These are phyloP conservation scores for Aspergillus uvarum DNA, from an alignment of 2,329 filamentous ascomycete genomes.

Conservation along the genomic window DNA sequence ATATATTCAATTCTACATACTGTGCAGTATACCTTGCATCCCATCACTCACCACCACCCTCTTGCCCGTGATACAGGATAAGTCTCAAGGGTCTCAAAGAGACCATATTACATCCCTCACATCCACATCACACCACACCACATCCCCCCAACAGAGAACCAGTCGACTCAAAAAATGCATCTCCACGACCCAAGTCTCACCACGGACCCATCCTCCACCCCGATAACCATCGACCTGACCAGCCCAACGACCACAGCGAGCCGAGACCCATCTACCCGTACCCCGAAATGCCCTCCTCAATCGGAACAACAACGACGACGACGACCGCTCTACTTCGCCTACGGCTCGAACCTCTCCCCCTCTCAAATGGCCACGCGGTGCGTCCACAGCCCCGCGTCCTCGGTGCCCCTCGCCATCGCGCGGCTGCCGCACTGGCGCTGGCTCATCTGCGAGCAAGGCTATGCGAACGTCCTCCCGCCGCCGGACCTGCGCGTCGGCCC, in stretches of 20 bases:
- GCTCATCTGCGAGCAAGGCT: slow-evolving; percentile 44
- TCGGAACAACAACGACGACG: slow-evolving; percentile 5
- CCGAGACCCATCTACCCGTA: too few relatives aligned
- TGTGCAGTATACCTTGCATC: too few relatives aligned
- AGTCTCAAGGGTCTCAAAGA: too few relatives aligned
- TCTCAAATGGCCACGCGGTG: slow-evolving; percentile 43
- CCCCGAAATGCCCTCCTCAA: neutral
- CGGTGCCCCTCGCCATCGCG: slow-evolving; percentile 40
- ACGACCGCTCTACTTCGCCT: slow-evolving; percentile 44
- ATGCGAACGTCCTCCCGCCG: slow-evolving; percentile 43
- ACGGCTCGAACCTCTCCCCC: slow-evolving; percentile 46
- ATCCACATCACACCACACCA: neutral
- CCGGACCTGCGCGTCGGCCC: slow-evolving; percentile 19
- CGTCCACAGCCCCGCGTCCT: slow-evolving; percentile 32
- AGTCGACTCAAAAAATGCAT: slow-evolving; percentile 6
- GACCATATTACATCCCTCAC: neutral
- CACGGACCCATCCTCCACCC: neutral
- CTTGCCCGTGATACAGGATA: too few relatives aligned
- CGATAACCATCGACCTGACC: neutral
- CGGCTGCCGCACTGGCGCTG: slow-evolving; percentile 40
- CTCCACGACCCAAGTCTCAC: slow-evolving; percentile 3
- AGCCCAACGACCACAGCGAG: neutral
- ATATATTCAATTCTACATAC: too few relatives aligned
- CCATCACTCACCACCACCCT: too few relatives aligned
- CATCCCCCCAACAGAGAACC: neutral